phyloP scores from a whole-genome alignment of 2,329 filamentous ascomycete genomes.

The Teratosphaeriaceae sp. region DNA sequence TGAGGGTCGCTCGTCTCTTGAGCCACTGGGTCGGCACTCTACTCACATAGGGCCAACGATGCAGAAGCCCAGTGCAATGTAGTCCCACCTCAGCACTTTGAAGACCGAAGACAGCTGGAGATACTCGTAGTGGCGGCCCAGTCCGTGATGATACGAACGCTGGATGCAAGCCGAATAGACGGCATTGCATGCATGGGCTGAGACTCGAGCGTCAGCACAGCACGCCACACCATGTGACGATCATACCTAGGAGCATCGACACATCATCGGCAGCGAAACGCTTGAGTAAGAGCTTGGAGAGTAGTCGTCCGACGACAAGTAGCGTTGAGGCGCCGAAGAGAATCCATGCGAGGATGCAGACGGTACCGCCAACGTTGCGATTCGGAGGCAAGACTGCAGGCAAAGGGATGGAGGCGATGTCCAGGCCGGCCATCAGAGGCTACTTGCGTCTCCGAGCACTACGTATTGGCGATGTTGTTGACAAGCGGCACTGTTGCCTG shows the following conservation, averaged over 20 bases:
- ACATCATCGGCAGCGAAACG: not conserved
- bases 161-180: not conserved
- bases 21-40: too few relatives aligned
- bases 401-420: not conserved
- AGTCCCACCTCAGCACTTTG: not conserved
- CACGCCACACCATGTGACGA: not conserved
- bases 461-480: too few relatives aligned
- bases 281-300: not conserved
- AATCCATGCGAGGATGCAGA: not conserved
- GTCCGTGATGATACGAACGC: not conserved
- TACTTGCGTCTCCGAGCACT: not conserved
- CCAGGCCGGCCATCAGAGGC: too few relatives aligned
- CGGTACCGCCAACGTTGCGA: not conserved
- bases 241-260: not conserved
- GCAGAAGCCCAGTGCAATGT: not conserved
- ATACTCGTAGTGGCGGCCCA: not conserved
- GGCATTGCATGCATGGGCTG: not conserved
- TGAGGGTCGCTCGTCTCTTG: too few relatives aligned
- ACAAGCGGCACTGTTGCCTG: too few relatives aligned
- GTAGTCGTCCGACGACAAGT: not conserved
- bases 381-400: not conserved
- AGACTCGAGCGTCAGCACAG: not conserved
- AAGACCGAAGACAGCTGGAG: not conserved
- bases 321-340: not conserved
- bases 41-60: not conserved